Conservation (phyloP, 78 protist genomes). For the Dictyostelium citrinum region DNA sequence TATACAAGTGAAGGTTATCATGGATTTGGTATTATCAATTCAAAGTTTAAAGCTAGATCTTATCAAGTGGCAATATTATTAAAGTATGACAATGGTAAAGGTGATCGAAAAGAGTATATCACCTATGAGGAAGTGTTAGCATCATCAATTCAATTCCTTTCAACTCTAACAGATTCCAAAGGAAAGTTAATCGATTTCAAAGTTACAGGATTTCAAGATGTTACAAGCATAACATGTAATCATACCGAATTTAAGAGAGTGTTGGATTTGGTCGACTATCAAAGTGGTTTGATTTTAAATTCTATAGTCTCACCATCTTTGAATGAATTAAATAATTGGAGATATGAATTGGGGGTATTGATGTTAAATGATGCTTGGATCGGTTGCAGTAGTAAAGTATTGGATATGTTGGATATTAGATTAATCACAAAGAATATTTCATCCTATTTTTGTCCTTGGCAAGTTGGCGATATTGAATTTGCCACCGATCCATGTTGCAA, state of each 20-base stretch:
- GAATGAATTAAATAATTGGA: neutral
- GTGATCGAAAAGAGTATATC: neutral
- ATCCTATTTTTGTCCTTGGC: neutral
- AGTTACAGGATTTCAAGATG: neutral
- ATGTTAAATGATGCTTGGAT: neutral
- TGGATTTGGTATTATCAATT: neutral
- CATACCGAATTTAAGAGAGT: neutral
- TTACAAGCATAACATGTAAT: neutral
- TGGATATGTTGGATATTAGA: neutral
- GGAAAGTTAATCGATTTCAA: neutral
- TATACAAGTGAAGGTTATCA: neutral
- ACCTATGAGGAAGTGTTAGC: neutral
- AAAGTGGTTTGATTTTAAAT: neutral
- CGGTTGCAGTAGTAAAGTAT: neutral
- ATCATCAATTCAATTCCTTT: neutral
- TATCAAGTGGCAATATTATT: neutral
- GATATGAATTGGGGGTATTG: neutral
- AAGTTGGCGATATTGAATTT: neutral
- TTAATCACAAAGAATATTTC: neutral
- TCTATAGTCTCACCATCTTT: neutral
- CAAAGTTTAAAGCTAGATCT: neutral
- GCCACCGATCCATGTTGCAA: neutral
- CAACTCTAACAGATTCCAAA: neutral
- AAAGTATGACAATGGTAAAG: neutral
- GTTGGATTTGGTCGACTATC: neutral